phyloP scores from a whole-genome alignment of 305 asterid genomes.

The Solanum hybrid region DNA sequence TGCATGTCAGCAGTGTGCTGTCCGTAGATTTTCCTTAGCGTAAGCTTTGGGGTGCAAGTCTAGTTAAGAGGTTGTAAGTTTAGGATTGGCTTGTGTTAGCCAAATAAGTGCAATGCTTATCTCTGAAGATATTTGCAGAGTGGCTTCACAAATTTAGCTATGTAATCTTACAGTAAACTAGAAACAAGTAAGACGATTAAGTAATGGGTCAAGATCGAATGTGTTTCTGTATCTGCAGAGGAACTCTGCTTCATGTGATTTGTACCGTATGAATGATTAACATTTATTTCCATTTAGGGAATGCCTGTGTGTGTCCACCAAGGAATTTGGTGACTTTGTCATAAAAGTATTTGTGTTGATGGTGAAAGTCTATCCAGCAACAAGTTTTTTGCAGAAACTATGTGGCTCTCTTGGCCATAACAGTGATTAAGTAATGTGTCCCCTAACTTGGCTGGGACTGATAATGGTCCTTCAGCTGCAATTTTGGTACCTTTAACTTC shows the following conservation, averaged over 20 bases:
- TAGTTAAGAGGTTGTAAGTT: not conserved
- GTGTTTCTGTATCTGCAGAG: not conserved
- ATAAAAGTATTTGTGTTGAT: not conserved
- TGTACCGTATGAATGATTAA: not conserved
- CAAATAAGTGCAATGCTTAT: not conserved
- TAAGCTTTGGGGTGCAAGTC: constrained; percentile 7
- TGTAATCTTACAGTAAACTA: not conserved
- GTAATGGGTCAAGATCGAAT: not conserved
- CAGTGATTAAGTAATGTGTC: not conserved
- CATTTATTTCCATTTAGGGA: not conserved
- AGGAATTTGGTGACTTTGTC: not conserved
- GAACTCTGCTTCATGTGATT: not conserved
- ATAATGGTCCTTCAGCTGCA: not conserved
- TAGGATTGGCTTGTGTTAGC: not conserved
- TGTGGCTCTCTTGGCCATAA: not conserved
- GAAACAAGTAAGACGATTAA: not conserved
- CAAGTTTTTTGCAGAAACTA: not conserved
- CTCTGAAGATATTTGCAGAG: not conserved
- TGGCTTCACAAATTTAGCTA: not conserved
- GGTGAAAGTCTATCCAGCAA: not conserved
- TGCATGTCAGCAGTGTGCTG: not conserved
- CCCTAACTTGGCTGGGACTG: not conserved
- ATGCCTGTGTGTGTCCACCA: not conserved
- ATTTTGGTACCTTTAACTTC: not conserved
- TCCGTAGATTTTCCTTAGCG: not conserved